Evolutionary conservation across 441 rosid genomes (phyloP).

Genomic region (Mallotus japonicus): DNA sequence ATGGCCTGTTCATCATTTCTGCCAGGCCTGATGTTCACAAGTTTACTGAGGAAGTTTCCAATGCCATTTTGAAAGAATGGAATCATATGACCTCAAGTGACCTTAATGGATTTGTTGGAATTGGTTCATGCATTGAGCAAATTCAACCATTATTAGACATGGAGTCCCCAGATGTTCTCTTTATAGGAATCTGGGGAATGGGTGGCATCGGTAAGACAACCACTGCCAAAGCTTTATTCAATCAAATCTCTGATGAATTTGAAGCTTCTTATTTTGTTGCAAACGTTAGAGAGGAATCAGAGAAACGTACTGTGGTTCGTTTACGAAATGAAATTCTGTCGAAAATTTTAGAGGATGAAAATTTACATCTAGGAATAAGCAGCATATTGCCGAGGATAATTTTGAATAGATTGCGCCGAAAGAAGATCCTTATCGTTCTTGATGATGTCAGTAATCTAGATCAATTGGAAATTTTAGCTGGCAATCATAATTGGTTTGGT

Average conservation of each 20-base stretch:
- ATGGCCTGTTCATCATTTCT: not conserved
- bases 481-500: conserved; percentile 23
- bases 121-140: conserved; percentile 2
- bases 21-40: conserved; percentile 16
- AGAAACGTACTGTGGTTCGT: conserved; percentile 1
- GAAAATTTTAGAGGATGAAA: conserved; percentile 12
- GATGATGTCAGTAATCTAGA: conserved; percentile 19
- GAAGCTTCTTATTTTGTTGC: conserved; percentile 19
- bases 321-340: conserved; percentile 17
- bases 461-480: conserved; percentile 18
- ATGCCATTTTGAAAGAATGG: conserved; percentile 10
- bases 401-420: conserved; percentile 13
- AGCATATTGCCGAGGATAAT: conserved; percentile 15
- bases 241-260: not conserved
- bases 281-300: conserved; percentile 17
- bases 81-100: not conserved
- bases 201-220: conserved; percentile 27
- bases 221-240: conserved; percentile 15
- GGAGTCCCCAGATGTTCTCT: conserved; percentile 1
- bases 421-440: conserved; percentile 15
- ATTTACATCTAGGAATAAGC: conserved; percentile 9
- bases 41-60: conserved; percentile 7
- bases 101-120: conserved; percentile 18
- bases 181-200: conserved; percentile 23
- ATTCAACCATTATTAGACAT: conserved; percentile 4